phyloP scores from a whole-genome alignment of 495 filamentous ascomycete genomes.

The Podospora conica region DNA sequence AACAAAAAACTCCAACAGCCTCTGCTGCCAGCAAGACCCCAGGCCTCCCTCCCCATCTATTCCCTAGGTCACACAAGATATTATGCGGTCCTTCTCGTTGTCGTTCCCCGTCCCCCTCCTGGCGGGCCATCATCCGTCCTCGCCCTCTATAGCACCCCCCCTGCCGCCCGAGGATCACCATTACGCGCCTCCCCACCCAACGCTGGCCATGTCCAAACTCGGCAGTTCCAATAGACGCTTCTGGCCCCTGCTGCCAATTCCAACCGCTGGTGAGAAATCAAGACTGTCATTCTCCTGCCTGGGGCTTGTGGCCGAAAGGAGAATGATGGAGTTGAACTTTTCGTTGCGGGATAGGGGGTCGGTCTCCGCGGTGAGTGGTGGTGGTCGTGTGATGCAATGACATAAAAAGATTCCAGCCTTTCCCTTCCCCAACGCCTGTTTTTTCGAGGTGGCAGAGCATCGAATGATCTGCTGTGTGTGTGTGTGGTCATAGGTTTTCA shows the following conservation, averaged over 20 bases:
- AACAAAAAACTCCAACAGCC: not conserved
- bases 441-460: constrained; percentile 16
- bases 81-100: not conserved
- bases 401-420: constrained; percentile 17
- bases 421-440: constrained; percentile 17
- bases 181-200: not conserved
- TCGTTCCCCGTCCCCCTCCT: too few species aligned
- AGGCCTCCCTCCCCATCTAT: not conserved
- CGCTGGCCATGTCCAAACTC: constrained; percentile 2
- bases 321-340: not conserved
- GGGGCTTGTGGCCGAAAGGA: not conserved
- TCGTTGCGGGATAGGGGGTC: not conserved
- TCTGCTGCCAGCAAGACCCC: not conserved
- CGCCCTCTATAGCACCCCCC: not conserved
- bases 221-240: not conserved
- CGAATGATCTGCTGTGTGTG: constrained; percentile 27
- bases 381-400: constrained; percentile 5
- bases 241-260: not conserved
- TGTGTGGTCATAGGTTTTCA: constrained; percentile 27
- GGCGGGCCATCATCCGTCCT: not conserved
- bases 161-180: not conserved
- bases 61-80: not conserved
- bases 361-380: not conserved
- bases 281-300: not conserved
- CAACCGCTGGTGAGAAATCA: not conserved